Evolutionary conservation across 371 early-diverging fungal genomes (phyloP).

Genomic region (Mortierella sp.): DNA sequence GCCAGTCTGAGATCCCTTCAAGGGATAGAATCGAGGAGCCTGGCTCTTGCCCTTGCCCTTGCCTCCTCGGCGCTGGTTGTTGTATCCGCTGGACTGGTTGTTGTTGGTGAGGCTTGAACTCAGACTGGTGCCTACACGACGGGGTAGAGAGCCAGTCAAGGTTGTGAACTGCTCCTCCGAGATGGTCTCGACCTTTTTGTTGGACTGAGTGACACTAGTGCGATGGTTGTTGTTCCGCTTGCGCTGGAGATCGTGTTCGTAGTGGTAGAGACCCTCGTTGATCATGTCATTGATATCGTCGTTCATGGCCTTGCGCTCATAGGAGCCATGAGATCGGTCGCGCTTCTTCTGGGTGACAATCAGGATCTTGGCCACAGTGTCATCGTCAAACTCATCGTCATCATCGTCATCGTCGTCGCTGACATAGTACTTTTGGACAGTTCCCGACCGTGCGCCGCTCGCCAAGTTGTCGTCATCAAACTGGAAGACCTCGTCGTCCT

Average conservation of each 20-base stretch:
- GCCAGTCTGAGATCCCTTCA: conserved; percentile 65
- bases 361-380: conserved; percentile 87
- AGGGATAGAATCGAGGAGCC: conserved; percentile 74
- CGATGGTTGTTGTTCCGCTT: conserved; percentile 49
- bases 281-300: conserved; percentile 94
- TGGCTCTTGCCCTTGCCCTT: conserved; percentile 60
- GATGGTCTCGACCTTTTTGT: conserved; percentile 77
- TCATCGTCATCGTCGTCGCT: conserved; percentile 77
- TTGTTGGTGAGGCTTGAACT: conserved; percentile 28
- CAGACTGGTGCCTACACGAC: conserved; percentile 26
- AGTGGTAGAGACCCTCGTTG: conserved; percentile 94
- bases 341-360: conserved; percentile 92
- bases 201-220: conserved; percentile 52
- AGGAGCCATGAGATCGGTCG: conserved; percentile 79
- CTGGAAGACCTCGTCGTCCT: conserved; percentile 84
- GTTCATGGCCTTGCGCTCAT: conserved; percentile 86
- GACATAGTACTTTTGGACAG: conserved; percentile 74
- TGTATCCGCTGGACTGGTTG: neutral
- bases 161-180: conserved; percentile 75
- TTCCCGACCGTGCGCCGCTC: conserved; percentile 65
- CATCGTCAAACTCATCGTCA: conserved; percentile 88
- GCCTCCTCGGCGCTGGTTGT: conserved; percentile 28
- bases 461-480: conserved; percentile 81
- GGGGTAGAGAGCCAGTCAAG: conserved; percentile 56
- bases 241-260: conserved; percentile 82